Conservation (phyloP, 2,329 filamentous ascomycete genomes). For the Pestalotiopsis fici region DNA sequence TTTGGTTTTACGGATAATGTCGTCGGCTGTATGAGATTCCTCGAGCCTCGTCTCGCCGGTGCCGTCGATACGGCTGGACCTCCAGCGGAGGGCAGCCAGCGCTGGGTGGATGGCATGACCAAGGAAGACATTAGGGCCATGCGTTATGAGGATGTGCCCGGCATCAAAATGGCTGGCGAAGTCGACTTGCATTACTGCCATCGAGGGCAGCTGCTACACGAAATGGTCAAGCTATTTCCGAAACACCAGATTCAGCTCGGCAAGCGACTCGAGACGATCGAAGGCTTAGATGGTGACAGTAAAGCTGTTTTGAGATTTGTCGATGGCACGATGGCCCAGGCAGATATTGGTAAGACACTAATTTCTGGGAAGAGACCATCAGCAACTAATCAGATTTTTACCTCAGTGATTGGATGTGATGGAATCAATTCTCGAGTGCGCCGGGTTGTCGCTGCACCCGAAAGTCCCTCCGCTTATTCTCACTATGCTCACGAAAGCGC, state of each 20-base stretch:
- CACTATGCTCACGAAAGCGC: slow-evolving; percentile 56
- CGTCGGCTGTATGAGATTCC: slow-evolving; percentile 38
- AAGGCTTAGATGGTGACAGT: slow-evolving; percentile 26
- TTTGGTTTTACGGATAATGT: slow-evolving; percentile 47
- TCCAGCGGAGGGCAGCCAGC: slow-evolving; percentile 16
- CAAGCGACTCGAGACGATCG: slow-evolving; percentile 10
- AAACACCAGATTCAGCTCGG: slow-evolving; percentile 25
- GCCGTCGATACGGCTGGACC: slow-evolving; percentile 25
- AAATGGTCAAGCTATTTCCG: slow-evolving; percentile 13
- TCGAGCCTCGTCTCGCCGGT: slow-evolving; percentile 31
- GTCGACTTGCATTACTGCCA: background rate
- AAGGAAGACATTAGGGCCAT: slow-evolving; percentile 22
- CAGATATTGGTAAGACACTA: background rate
- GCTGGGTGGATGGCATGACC: slow-evolving; percentile 26
- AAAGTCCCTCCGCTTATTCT: slow-evolving; percentile 39
- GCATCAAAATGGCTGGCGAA: background rate
- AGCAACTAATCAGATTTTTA: slow-evolving; percentile 15
- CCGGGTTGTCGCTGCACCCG: slow-evolving; percentile 45
- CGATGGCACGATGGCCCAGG: background rate
- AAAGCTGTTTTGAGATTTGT: background rate
- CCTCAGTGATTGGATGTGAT: slow-evolving; percentile 56
- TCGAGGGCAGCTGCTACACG: background rate
- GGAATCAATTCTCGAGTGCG: slow-evolving; percentile 59
- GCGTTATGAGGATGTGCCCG: background rate
- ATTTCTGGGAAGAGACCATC: background rate